Evolutionary conservation across 2,329 filamentous ascomycete genomes (phyloP).

Genomic region (Monosporascus cannonballus): DNA sequence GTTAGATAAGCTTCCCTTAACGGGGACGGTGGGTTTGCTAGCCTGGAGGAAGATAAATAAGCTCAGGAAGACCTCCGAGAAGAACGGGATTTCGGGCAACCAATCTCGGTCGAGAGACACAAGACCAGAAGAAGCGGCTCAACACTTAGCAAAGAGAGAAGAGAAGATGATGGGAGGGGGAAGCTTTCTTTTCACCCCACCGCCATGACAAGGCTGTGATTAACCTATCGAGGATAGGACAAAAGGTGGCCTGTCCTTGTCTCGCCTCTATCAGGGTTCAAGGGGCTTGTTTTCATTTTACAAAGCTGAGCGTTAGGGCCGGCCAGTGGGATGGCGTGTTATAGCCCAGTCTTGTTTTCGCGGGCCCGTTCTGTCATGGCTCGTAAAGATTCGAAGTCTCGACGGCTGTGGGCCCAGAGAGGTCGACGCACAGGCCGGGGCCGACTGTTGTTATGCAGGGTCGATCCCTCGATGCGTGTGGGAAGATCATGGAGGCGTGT

Average conservation of each 20-base stretch:
- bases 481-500: conserved; percentile 20
- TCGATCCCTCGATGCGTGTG: conserved; percentile 23
- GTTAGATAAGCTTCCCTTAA: conserved; percentile 1
- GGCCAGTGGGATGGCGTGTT: conserved; percentile 22
- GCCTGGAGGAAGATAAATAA: conserved; percentile 1
- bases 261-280: conserved; percentile 18
- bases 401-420: conserved; percentile 10
- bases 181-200: conserved; percentile 23
- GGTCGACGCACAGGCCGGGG: conserved; percentile 22
- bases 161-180: conserved; percentile 18
- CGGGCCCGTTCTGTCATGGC: conserved; percentile 14
- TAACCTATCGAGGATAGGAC: conserved; percentile 19
- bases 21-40: conserved; percentile 1
- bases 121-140: conserved; percentile 18
- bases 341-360: conserved; percentile 20
- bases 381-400: conserved; percentile 14
- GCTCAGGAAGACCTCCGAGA: background rate
- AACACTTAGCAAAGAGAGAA: conserved; percentile 16
- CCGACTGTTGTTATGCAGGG: conserved; percentile 21
- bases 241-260: conserved; percentile 20
- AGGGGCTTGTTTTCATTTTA: conserved; percentile 16
- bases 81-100: conserved; percentile 3
- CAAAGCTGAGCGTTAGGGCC: conserved; percentile 19
- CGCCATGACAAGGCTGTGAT: conserved; percentile 26
- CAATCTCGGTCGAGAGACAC: conserved; percentile 7